Conservation (phyloP, 306 rosid species). For the Pyrus communis region DNA sequence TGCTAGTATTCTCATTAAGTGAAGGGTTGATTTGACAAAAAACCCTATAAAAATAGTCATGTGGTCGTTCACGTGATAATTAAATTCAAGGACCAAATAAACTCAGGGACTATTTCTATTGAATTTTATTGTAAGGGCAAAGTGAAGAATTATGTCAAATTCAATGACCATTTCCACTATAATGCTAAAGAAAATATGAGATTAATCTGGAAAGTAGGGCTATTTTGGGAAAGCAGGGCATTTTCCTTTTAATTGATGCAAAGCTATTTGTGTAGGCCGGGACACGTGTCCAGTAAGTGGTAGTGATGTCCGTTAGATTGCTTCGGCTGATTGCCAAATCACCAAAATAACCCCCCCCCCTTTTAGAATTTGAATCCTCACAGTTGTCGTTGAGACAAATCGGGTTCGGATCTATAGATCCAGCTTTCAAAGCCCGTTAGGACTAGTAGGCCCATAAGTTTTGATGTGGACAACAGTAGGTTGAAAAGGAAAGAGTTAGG, state of each 20-base stretch:
- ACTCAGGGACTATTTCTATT: too few relatives aligned
- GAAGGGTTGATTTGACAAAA: too few relatives aligned
- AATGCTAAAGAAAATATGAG: too few relatives aligned
- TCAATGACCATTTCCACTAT: too few relatives aligned
- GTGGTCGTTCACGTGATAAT: too few relatives aligned
- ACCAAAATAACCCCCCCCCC: neutral
- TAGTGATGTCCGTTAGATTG: slow-evolving; percentile 18
- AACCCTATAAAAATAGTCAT: too few relatives aligned
- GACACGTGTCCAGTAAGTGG: slow-evolving; percentile 14
- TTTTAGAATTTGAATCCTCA: neutral
- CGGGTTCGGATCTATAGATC: neutral
- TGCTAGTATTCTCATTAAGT: too few relatives aligned
- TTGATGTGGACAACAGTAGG: neutral
- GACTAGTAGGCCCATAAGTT: neutral
- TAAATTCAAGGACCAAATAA: too few relatives aligned
- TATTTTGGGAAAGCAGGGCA: neutral
- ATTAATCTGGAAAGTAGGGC: neutral
- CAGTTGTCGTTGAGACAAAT: neutral
- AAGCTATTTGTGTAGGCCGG: neutral
- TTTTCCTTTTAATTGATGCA: neutral
- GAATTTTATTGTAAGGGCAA: too few relatives aligned
- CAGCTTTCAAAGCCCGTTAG: neutral
- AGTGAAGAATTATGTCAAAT: too few relatives aligned
- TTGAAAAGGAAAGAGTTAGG: neutral
- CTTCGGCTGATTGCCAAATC: neutral